Evolutionary conservation across 148 eudicot genomes (phyloP).

Genomic region (Diospyros kaki): DNA sequence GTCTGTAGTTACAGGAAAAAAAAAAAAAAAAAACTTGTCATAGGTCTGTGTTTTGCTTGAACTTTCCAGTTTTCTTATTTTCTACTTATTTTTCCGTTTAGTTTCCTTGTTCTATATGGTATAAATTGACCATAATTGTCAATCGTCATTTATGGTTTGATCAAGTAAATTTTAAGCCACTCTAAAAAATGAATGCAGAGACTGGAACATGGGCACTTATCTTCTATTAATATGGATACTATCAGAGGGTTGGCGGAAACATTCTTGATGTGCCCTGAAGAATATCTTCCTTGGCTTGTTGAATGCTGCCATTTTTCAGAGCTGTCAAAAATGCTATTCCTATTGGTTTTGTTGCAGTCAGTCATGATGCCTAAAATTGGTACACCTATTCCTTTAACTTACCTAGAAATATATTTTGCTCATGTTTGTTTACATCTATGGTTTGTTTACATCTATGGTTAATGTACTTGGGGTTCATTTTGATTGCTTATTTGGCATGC

Average conservation of each 20-base stretch:
- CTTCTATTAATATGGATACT: constrained; percentile 42
- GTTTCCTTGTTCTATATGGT: background rate
- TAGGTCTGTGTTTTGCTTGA: background rate
- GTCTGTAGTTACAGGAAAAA: too few relatives aligned
- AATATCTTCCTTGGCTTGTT: constrained; percentile 60
- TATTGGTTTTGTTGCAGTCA: constrained; percentile 61
- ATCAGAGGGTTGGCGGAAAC: constrained; percentile 47
- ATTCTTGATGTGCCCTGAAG: constrained; percentile 34
- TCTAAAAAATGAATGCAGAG: constrained; percentile 27
- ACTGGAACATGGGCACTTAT: constrained; percentile 26
- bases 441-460: background rate
- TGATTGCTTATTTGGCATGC: background rate
- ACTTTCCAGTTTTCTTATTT: background rate
- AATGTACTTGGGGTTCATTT: background rate
- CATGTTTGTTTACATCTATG: background rate
- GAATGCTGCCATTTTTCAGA: constrained; percentile 48
- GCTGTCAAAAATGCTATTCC: constrained; percentile 59
- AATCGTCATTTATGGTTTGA: background rate
- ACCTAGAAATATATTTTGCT: background rate
- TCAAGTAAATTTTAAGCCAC: background rate
- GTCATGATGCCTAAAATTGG: constrained; percentile 37
- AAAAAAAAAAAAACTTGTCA: too few relatives aligned
- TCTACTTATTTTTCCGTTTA: background rate
- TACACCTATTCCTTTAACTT: constrained; percentile 14
- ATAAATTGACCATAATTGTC: background rate